Percentiles rank a stretch among this genome's conserved stretches.
These are phyloP conservation scores for Penstemon barbatus DNA, from an alignment of 257 asterid genomes.

Conservation along the genomic window DNA sequence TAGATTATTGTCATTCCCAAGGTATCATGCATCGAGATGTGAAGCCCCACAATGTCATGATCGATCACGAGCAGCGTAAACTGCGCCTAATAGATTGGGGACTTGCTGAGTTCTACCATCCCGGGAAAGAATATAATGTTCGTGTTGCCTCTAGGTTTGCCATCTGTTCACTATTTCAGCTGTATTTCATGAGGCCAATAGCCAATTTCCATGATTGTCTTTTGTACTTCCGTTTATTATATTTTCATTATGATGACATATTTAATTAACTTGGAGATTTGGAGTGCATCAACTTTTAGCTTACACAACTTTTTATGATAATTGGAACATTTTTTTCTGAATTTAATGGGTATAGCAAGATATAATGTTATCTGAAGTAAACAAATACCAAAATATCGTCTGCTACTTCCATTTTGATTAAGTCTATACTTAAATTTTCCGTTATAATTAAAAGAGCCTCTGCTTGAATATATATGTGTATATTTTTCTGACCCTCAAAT, in stretches of 20 bases:
- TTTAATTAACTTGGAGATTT: no score
- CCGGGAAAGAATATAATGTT: slow-evolving; percentile 40
- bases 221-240: slow-evolving; percentile 2
- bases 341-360: background rate
- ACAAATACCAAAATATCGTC: background rate
- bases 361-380: background rate
- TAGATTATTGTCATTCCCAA: slow-evolving; percentile 44
- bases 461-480: background rate
- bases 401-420: background rate
- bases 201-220: background rate
- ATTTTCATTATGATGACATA: background rate
- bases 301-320: background rate
- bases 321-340: background rate
- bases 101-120: slow-evolving; percentile 38
- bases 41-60: slow-evolving; percentile 46
- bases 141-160: slow-evolving; percentile 39
- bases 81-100: slow-evolving; percentile 42
- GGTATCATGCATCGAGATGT: slow-evolving; percentile 51
- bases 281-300: background rate
- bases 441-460: no score
- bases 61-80: slow-evolving; percentile 40
- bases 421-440: background rate
- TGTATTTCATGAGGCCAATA: background rate
- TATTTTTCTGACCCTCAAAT: background rate
- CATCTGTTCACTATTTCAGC: slow-evolving; percentile 2